Evolutionary conservation across 768 basidiomycete genomes (phyloP).

Genomic region (Dioszegia crocea): DNA sequence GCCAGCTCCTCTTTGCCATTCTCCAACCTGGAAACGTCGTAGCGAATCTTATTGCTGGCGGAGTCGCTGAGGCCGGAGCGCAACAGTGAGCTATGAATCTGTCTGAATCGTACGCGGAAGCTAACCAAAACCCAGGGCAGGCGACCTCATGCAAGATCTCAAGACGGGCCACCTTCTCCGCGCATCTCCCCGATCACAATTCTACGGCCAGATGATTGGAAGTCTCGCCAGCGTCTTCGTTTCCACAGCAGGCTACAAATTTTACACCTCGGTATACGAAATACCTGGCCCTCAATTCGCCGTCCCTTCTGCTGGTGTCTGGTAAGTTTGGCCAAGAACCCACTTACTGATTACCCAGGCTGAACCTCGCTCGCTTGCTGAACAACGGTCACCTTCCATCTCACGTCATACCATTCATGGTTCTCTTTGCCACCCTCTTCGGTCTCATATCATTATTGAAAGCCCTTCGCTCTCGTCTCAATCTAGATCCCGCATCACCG

Average conservation of each 20-base stretch:
- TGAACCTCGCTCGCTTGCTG: constrained; percentile 51
- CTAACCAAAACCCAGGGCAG: constrained; percentile 61
- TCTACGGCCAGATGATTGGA: constrained; percentile 85
- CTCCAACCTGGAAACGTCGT: constrained; percentile 91
- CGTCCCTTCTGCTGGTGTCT: constrained; percentile 91
- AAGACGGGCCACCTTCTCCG: constrained; percentile 92
- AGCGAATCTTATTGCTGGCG: constrained; percentile 96
- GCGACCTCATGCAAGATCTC: constrained; percentile 96
- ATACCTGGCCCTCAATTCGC: constrained; percentile 95
- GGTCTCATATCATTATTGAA: constrained; percentile 65
- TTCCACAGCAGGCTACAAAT: constrained; percentile 76
- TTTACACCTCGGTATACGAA: constrained; percentile 80
- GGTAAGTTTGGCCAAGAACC: too few species aligned
- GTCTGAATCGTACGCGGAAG: background rate
- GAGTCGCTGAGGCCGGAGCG: constrained; percentile 63
- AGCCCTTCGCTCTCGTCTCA: constrained; percentile 50
- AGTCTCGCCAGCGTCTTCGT: constrained; percentile 82
- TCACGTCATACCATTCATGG: constrained; percentile 72
- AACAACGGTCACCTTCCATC: constrained; percentile 73
- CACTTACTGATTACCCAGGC: constrained; percentile 44
- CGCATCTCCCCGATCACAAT: constrained; percentile 89
- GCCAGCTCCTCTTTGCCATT: constrained; percentile 89
- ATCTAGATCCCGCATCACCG: background rate
- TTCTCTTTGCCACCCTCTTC: constrained; percentile 68
- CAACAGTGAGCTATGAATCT: constrained; percentile 4